Evolutionary conservation across 2,329 filamentous ascomycete species (phyloP).

Genomic region (Fusarium pseudocircinatum): DNA sequence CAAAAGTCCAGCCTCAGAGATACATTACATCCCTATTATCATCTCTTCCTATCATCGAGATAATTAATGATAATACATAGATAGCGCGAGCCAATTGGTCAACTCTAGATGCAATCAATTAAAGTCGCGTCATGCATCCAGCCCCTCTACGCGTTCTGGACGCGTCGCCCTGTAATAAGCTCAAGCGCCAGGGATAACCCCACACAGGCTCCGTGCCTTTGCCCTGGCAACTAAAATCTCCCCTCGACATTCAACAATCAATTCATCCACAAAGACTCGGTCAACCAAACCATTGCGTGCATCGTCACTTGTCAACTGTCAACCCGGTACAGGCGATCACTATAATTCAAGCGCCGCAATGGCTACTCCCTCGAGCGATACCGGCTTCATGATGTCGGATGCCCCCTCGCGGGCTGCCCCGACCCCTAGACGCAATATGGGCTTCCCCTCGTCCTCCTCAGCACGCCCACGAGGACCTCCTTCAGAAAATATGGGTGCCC

Average conservation of each 20-base stretch:
- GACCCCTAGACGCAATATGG: conserved; percentile 56
- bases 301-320: background rate
- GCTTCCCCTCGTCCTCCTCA: conserved; percentile 61
- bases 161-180: conserved; percentile 39
- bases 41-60: background rate
- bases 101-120: conserved; percentile 50
- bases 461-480: conserved; percentile 67
- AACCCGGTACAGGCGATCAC: conserved; percentile 2
- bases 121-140: conserved; percentile 47
- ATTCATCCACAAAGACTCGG: background rate
- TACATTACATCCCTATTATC: too few species aligned
- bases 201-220: conserved; percentile 32
- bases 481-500: conserved; percentile 68
- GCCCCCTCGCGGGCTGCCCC: conserved; percentile 54
- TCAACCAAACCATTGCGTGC: background rate
- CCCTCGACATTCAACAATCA: conserved; percentile 31
- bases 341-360: conserved; percentile 44
- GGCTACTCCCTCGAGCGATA: conserved; percentile 63
- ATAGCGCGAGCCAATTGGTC: background rate
- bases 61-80: background rate
- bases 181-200: conserved; percentile 9
- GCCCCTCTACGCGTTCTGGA: conserved; percentile 45
- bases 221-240: conserved; percentile 37
- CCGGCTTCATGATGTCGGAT: conserved; percentile 67
- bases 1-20: too few species aligned